Evolutionary conservation across 2,329 filamentous ascomycete genomes (phyloP), one percentile per base, ranked within the genome.

Genomic region (Hypoxylon sp.): DNA sequence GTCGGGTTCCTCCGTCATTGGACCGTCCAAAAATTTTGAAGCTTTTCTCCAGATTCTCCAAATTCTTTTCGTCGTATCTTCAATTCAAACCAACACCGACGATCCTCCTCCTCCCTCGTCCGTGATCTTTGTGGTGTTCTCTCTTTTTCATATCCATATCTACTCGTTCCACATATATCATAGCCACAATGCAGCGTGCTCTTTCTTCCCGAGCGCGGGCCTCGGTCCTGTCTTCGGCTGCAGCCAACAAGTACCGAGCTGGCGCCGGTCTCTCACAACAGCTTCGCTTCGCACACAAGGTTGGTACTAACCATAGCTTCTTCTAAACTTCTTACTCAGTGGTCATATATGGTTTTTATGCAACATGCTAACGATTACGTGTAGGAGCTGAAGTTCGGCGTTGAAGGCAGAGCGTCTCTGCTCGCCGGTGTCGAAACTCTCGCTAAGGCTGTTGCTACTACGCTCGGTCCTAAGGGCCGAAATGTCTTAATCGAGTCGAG

Each of bases 401-500:
- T 98, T 69, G 95, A 99, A 79, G 95, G 85, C 74, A 91, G 95
- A 78, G 93, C 94, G 75, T 80, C 93, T 72, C 89, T 99, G 68
- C 87, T 99, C 71, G 89, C 90, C 76, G 95, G 95, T 87, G 94
- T 98, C 70, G 95, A 99, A 80, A 98, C 95, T 72, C 89, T 99
- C 69, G 94, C 95, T 75, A 97, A 90, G 84, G 95, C 95, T 69
- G 95, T 99, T 69, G 91, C 94, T 69, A 97, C 94, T 67, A 99
- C 95, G 70, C 88, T 99, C 66, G 95, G 95, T 72, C 95, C 95
- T 75, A 99, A 99, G 87, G 95, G 95, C 80, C 90, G 95, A 79
- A 99, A 98, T 83, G 95, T 99, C 72, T 81, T 99, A 77, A 99
- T 99, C 73, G 95, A 99, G 86, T 97, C 94, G 68, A 93, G 92